These are phyloP conservation scores for Tuber aestivum DNA, from an alignment of 495 filamentous ascomycete genomes.

Conservation along the genomic window DNA sequence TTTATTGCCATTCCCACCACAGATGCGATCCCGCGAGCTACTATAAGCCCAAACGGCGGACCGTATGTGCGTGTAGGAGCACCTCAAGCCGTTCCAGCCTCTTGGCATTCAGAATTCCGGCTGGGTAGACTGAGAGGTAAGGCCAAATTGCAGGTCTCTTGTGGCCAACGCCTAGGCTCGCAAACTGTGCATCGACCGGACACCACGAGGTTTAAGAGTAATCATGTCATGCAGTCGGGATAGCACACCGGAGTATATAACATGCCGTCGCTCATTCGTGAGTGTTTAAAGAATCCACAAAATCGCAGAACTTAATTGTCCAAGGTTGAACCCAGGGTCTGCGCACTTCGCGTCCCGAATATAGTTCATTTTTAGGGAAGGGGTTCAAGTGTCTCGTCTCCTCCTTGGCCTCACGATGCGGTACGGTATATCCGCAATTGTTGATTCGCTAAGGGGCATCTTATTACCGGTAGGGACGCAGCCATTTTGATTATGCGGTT, in stretches of 20 bases:
- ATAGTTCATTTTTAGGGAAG: not conserved
- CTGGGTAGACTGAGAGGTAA: not conserved
- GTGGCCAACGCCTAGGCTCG: too few species aligned
- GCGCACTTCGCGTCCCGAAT: too few species aligned
- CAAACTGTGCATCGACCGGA: not conserved
- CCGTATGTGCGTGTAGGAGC: not conserved
- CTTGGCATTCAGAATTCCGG: not conserved
- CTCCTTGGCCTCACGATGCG: not conserved
- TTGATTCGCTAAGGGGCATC: not conserved
- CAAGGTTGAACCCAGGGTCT: not conserved
- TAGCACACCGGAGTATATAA: not conserved
- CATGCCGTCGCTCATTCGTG: too few species aligned
- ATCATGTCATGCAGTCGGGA: not conserved
- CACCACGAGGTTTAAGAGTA: not conserved
- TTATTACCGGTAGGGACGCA: not conserved
- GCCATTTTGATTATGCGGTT: not conserved
- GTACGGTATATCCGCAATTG: not conserved
- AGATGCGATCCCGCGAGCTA: too few species aligned
- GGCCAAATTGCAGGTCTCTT: too few species aligned
- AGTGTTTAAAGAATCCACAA: not conserved
- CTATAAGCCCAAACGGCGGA: too few species aligned
- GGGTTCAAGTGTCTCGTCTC: not conserved
- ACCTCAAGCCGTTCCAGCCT: not conserved
- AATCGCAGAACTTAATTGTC: not conserved
- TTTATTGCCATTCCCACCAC: too few species aligned